Base-by-base conservation (phyloP, 139 green algal species). In the Haematococcus lacustris region DNA sequence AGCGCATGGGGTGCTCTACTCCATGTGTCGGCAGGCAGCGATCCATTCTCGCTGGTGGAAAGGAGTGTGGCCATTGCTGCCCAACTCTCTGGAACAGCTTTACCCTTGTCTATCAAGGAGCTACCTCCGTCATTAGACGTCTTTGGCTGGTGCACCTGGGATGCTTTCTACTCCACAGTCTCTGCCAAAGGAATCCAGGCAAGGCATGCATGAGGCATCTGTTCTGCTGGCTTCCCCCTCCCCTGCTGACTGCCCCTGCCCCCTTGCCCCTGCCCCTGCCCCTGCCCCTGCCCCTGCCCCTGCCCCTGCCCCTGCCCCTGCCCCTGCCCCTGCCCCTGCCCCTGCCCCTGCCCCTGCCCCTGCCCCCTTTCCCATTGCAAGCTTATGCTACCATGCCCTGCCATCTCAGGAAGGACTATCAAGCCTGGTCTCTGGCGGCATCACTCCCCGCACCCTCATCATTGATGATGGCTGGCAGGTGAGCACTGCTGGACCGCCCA, bases 81-180 rank as follows among this genome's bases (percentile, higher is more conserved):
- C 23, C 51, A 62, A 1, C 76, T 91, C 32, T 93, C 86, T 13
- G 92, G 91, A 33, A 81, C 78, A 34, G 89, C 87, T 17, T 71
- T 65, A 17, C 86, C 85, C 0, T 77, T 88, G n/a, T 33, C 62
- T 26, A 28, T 71, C 53, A 75, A 69, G 68, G 82, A 71, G 30
- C 70, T 94, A 57, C 94, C 94, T 0, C 70, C 77, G 50, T 90
- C 83, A 9, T 61, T 97, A 39, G 92, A 98, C 70, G 81, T 86
- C 23, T 99, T 99, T 86, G 94, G 93, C 32, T 93, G 88, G 88
- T 96, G 91, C 86, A 95, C 94, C 13, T 98, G 94, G 94, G 94
- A 98, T 77, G 91, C 94, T 7, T 99, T 99, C 77, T 99, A 98
- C 86, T 89, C 75, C 28, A 80, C 79, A 1, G 94, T 98, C 6